Percentiles rank a stretch among this genome's conserved stretches.
These are phyloP conservation scores for Arctium lappa DNA, from an alignment of 129 eudicot genomes.

Conservation along the genomic window DNA sequence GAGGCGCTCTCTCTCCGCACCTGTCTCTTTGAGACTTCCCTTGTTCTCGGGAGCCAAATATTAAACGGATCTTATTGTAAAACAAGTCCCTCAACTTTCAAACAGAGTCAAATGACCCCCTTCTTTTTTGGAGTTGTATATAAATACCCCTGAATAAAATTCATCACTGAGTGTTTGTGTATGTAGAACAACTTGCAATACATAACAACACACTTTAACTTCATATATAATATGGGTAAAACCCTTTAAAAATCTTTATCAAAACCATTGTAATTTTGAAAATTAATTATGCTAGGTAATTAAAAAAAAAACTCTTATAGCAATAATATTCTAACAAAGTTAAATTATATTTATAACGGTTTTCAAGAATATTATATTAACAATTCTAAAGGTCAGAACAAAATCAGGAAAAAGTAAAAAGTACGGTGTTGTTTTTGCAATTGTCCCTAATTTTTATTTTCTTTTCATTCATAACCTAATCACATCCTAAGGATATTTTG, in stretches of 20 bases:
- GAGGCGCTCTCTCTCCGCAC: conserved; percentile 20
- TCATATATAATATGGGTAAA: background rate
- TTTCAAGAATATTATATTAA: background rate
- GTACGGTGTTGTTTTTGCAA: background rate
- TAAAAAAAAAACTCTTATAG: background rate
- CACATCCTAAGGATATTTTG: background rate
- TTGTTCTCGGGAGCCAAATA: conserved; percentile 30
- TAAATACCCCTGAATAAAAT: too few relatives aligned
- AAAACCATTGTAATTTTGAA: too few relatives aligned
- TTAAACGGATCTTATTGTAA: background rate
- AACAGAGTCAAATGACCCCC: background rate
- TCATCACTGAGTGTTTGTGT: background rate
- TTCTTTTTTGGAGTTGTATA: background rate
- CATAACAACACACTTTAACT: background rate
- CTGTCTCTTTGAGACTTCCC: conserved; percentile 27
- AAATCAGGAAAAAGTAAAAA: background rate
- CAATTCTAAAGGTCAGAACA: background rate
- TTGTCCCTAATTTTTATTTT: background rate
- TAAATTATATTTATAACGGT: background rate
- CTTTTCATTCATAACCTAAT: background rate
- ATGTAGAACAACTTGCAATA: background rate
- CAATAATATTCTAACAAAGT: background rate
- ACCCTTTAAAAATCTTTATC: background rate
- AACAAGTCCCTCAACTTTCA: background rate
- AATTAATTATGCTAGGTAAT: too few relatives aligned